Base-by-base conservation (phyloP, 768 basidiomycete genomes). In the Leccinum olivaceopallidum region DNA sequence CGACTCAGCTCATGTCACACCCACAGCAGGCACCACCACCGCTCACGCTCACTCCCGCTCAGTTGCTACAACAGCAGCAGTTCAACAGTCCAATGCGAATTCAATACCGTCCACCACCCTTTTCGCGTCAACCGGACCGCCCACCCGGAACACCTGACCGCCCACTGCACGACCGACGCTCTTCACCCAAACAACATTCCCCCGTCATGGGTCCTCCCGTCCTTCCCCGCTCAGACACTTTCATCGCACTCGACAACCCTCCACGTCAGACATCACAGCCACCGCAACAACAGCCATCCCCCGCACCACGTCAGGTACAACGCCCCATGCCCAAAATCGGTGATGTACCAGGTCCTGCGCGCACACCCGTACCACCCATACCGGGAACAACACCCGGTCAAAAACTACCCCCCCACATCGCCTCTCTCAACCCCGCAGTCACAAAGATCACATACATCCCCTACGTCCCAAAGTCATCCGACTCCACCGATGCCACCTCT, bases 41-140 rank as follows among this genome's bases (percentile, higher is more conserved):
- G 22, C 69, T 71, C 59, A 72, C 67, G 0, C 68, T 78, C 61
- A 77, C 75, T 0, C 77, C 76, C 10, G 75, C 76, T 0, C 76
- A 77, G 54, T 66, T 77, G 12, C 64, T 77, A 8, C 72, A 70
- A 10, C 77, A 78, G 42, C 77, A 78, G 48, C 71, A 74, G 55
- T 58, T 62, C 8, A 47, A 47, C 61, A 53, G 37, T 16, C 69
- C 0, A n/a, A 47, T 47, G 44, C 44, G 44, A 10, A 47, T 47
- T 5, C 44, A 47, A 12, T 67, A 62, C 52, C 73, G 73, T 34
- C 57, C 67, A 10, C 55, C 67, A 3, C 55, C 59, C 24, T 61
- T 65, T 16, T 65, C 63, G 36, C 58, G 57, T 20, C 69, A 67
- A 1, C 70, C 67, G 13, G 74, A 76, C 24, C 70, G 74, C 59